Evolutionary conservation across 1,284 basidiomycete genomes (phyloP), one percentile per base, ranked within the genome.

Genomic region (Pyrrhoderma noxium): DNA sequence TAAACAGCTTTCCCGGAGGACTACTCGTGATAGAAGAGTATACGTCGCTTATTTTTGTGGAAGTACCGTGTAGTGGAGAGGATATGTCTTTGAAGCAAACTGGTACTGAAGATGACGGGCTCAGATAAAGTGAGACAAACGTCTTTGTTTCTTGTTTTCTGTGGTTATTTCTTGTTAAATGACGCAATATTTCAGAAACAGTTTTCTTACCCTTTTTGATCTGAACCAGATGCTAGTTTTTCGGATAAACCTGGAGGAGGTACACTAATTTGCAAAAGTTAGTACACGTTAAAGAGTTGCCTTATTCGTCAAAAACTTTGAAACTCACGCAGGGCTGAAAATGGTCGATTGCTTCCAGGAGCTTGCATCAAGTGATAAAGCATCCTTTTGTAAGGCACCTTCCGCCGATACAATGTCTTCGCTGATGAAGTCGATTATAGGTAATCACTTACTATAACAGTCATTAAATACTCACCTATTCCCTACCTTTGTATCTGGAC

Each of bases 1-100:
- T 23, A 34, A 47, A 53, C 19, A 53, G 22, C 37, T 53, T 53
- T 19, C 52, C 52, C 8, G 47, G 52, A 34, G 52, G 41, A 27
- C 52, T 47, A n/a, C 45, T 36, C 13, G 27, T 40, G 13, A 18
- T 42, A 9, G 21, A 22, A 13, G 40, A 23, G 21, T 49, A 22
- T 5, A 53, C n/a, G 18, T 36, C n/a, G 4, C 8, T 45, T 34
- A 53, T 5, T 21, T 34, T 45, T 4, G 5, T 5, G 11, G 27
- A 31, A 11, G 31, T 18, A 13, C 22, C 47, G 34, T 44, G 22
- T 11, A 8, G n/a, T 8, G 52, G 8, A 18, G 38, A 35, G 9
- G 11, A 34, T n/a, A 45, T n/a, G 23, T 53, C 52, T 34, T 53
- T 53, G 34, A 53, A 31, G 8, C 23, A 18, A 11, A 53, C 36